Base-by-base conservation (phyloP, 176 grass and related monocot species). In the Bothriochloa decipiens region DNA sequence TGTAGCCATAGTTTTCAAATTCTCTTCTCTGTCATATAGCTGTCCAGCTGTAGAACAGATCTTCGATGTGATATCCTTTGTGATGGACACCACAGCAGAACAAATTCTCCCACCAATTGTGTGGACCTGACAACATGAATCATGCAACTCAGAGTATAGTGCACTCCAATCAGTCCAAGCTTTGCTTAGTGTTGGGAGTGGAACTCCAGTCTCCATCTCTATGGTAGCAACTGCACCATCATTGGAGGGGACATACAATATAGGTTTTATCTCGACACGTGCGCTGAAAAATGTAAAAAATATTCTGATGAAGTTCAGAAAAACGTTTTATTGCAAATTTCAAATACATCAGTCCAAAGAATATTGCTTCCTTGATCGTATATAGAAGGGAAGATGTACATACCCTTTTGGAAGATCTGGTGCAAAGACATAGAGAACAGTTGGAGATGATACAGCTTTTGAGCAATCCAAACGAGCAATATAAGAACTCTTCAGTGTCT, bases 361-460 rank as follows among this genome's bases (percentile, higher is more conserved):
- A 65, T 11, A 57, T 46, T 6, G 14, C 17, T 87, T 87, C n/a
- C 69, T 71, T 81, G 28, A 57, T 20, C 0, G 46, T 50, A 71
- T 43, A 82, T 57, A 37, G 10, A 82, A 72, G 65, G 20, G 40
- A 65, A 33, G n/a, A 57, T 53, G 13, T 78, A 2, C 77, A 65
- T 92, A 98, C 96, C 91, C 93, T 95, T 98, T 98, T 26, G 92
- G 96, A 70, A 98, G 91, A 86, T 87, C 91, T 20, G 91, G 66
- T 63, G 93, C 91, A 70, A 98, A 75, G 58, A 98, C 84, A 82
- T 98, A 98, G 47, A 98, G 66, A 87, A 93, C 70, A 77, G 85
- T 79, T 63, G 96, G 92, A 46, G 55, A 75, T 13, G 82, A 88
- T 33, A 83, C 49, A 40, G 70, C 83, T 74, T 69, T 88, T 61